Percentiles rank a stretch among this genome's conserved stretches.
phyloP scores from a whole-genome alignment of 345 rosid species.

The Laguncularia racemosa region DNA sequence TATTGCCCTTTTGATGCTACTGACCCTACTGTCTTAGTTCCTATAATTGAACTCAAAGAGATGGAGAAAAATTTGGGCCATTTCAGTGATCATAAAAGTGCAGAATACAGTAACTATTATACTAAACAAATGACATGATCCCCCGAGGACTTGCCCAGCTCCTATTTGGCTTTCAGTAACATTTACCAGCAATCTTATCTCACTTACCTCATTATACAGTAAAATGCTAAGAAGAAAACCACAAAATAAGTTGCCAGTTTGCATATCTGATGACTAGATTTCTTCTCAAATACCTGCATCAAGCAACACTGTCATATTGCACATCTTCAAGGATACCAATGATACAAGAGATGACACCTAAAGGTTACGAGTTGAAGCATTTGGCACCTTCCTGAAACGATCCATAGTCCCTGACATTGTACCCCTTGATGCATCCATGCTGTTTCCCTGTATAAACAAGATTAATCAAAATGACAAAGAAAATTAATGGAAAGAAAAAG shows the following conservation, averaged over 20 bases:
- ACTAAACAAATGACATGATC: no score
- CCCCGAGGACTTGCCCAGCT: no score
- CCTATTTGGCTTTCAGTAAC: no score
- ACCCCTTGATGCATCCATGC: constrained; percentile 84
- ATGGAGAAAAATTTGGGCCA: no score
- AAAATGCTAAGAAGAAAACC: constrained; percentile 42
- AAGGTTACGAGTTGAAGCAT: not conserved
- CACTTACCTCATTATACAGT: constrained; percentile 56
- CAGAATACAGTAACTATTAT: no score
- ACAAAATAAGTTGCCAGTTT: constrained; percentile 52
- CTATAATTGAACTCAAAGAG: no score
- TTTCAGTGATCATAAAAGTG: no score
- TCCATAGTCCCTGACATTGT: constrained; percentile 84
- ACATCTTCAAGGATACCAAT: constrained; percentile 3
- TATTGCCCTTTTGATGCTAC: no score
- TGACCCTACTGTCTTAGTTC: no score
- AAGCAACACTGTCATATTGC: not conserved
- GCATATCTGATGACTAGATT: constrained; percentile 58
- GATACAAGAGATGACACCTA: constrained; percentile 1
- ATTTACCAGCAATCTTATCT: not conserved
- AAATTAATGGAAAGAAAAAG: not conserved
- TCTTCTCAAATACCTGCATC: constrained; percentile 75
- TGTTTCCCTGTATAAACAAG: constrained; percentile 52
- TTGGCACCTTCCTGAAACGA: constrained; percentile 66
- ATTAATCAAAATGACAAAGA: constrained; percentile 9